phyloP scores from a whole-genome alignment of 257 asterid species.

The Thymus quinquecostatus region DNA sequence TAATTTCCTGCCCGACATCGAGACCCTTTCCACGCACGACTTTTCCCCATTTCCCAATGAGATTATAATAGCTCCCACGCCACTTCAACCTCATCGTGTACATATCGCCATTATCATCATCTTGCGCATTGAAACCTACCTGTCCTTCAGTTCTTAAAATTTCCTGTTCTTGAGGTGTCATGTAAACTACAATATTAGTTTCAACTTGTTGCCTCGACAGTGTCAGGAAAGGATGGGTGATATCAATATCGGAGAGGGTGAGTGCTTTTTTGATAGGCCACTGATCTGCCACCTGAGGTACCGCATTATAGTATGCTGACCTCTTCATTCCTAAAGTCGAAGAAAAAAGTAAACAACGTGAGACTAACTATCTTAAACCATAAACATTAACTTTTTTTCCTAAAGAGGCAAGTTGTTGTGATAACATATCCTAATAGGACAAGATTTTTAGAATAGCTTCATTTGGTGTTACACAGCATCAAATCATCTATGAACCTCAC shows the following conservation, averaged over 20 bases:
- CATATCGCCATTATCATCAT: conserved; percentile 56
- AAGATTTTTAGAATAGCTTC: neutral
- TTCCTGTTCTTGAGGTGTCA: conserved; percentile 54
- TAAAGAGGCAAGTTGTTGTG: neutral
- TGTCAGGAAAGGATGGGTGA: conserved; percentile 64
- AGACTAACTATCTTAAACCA: conserved; percentile 8
- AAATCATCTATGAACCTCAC: neutral
- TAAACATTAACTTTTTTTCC: neutral
- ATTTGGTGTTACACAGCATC: neutral
- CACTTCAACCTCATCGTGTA: conserved; percentile 54
- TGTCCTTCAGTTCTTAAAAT: conserved; percentile 50
- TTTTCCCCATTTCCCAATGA: conserved; percentile 64
- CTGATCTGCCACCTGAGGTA: conserved; percentile 45
- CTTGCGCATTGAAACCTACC: conserved; percentile 54
- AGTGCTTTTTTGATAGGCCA: conserved; percentile 64
- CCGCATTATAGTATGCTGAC: conserved; percentile 42
- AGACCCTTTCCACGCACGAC: conserved; percentile 61
- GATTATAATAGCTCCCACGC: conserved; percentile 63
- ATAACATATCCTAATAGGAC: conserved; percentile 7
- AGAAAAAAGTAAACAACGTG: conserved; percentile 12
- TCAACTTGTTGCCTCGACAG: conserved; percentile 62
- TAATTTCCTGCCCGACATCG: conserved; percentile 61
- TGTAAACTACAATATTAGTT: conserved; percentile 45
- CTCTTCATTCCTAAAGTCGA: conserved; percentile 48
- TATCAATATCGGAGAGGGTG: conserved; percentile 60